Evolutionary conservation across 768 basidiomycete species (phyloP), one percentile per base, ranked within the genome.

Genomic region (Russula sp.): DNA sequence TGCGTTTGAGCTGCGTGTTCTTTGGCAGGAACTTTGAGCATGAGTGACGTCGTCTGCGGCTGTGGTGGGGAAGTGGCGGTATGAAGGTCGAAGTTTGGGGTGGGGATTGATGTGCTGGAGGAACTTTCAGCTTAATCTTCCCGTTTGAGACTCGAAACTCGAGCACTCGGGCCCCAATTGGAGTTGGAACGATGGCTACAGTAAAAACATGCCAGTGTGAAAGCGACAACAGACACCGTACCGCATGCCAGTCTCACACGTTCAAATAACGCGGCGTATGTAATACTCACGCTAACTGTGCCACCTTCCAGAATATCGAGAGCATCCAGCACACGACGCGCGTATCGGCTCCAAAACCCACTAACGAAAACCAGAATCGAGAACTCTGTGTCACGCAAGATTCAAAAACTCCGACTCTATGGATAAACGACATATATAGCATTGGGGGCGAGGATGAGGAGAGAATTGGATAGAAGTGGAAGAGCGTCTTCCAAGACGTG

Each of bases 371-470:
- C 86, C 84, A 62, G 88, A 87, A 65, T 85, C 84, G 64, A 88
- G 81, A 55, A 86, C 81, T 20, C 84, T 84, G 70, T 83, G 81
- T 38, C 86, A 83, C 70, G 79, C 79, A 53, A 89, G 85, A 71
- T 86, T 86, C 3, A 91, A 90, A 72, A 83, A 82, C 73, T 84
- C 86, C 84, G 68, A 89, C 84, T 77, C 92, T 94, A 70, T 0
- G 36, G 53, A 64, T 42, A 63, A 44, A 36, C 30, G 69, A 93
- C 85, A 76, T 86, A 95, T 69, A 88, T 85, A 70, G 87, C 86
- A 74, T 94, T 94, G 74, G 93, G 92, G 72, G 95, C 93, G 73
- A 95, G 92, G 26, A 83, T 84, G 73, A 92, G 84, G 7, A 84
- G 22, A 87, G 88, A 73, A 84, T 85, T 40, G 88, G 71, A 71